These are phyloP conservation scores for Anacardium occidentale DNA, from an alignment of 345 rosid species.

Conservation along the genomic window DNA sequence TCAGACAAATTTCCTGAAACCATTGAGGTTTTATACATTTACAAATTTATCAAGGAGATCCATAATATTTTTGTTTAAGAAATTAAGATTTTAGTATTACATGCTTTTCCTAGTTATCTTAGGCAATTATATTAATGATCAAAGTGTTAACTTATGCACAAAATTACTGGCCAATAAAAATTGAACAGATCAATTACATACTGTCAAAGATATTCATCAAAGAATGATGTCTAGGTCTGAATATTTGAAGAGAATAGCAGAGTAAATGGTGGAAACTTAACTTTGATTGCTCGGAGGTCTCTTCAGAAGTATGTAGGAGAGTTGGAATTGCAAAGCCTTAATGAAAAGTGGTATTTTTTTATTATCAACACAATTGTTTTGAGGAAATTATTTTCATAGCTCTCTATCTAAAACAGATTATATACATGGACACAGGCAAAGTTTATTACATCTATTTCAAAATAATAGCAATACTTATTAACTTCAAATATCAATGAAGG, in stretches of 20 bases:
- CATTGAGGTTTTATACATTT: too few species aligned
- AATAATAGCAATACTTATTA: not conserved
- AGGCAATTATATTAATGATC: not conserved
- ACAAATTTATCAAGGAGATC: too few species aligned
- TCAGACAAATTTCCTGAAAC: not conserved
- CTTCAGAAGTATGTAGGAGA: not conserved
- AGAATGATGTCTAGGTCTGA: not conserved
- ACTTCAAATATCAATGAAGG: not conserved
- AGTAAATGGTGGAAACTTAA: not conserved
- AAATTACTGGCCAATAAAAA: not conserved
- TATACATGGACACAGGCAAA: too few species aligned
- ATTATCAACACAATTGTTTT: not conserved
- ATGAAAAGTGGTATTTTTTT: not conserved
- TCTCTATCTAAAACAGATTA: too few species aligned
- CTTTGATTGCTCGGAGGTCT: not conserved
- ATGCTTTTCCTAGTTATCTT: not conserved
- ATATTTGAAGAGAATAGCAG: not conserved
- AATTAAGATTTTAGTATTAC: too few species aligned
- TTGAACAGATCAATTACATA: not conserved
- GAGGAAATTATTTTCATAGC: too few species aligned
- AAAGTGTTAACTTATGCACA: not conserved
- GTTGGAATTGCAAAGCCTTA: not conserved
- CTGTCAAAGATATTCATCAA: not conserved
- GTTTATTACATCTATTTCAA: too few species aligned
- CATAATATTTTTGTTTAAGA: too few species aligned